Base-by-base conservation (phyloP, 768 basidiomycete genomes). In the Russula dissimulans region DNA sequence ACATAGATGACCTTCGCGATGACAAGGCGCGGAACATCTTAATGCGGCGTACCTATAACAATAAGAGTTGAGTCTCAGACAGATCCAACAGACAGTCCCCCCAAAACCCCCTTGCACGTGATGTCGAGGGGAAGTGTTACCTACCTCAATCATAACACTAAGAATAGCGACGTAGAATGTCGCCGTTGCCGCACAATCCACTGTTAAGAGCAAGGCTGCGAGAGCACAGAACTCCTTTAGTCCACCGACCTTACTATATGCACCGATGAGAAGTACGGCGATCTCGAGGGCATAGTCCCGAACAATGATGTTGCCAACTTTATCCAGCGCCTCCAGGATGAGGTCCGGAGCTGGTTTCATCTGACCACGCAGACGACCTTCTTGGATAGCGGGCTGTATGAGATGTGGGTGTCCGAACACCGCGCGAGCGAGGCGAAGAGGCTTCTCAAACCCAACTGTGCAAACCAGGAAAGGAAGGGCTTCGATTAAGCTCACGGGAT, bases 391-490 rank as follows among this genome's bases (percentile, higher is more conserved):
- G 11, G 71, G 71, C 45, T 67, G 67, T 53, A 71, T 60, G 45
- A 68, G 66, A 29, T 88, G 81, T 2, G 89, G 90, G 66, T 94
- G 89, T 32, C 83, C 80, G 74, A 97, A 91, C 15, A 98, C 90
- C 2, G 93, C 87, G 12, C 86, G 81, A 3, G 94, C 95, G 29
- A 99, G 84, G 7, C 91, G 83, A 48, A 95, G 85, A 0, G 95
- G 95, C 71, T 99, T 98, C 74, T 99, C 97, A 71, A 98, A 99
- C 7, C 95, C 95, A 61, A 99, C 85, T 1, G 94, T 97, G 72
- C 95, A 95, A 39, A 99, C 95, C 50, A 98, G 78, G 84, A 98
- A 98, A 0, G 97, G 97, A 0, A 99, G 81, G 0, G 97, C 95
- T 72, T 99, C 97, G 10, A 91, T 92, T 53, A 99, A 79, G 10